Conservation (phyloP, 768 basidiomycete genomes). For the Postia placenta region DNA sequence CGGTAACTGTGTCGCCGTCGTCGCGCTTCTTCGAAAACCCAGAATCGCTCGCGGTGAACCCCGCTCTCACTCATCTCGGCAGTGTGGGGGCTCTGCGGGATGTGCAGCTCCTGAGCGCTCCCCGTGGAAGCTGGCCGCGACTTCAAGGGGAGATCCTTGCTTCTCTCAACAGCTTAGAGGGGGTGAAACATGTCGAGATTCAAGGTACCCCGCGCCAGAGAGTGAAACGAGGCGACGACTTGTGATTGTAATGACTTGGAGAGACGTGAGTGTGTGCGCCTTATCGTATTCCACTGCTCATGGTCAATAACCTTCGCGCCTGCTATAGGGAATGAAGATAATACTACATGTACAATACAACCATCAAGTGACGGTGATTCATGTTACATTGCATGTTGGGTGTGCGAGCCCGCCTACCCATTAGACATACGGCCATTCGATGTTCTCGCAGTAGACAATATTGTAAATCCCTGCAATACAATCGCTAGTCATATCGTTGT, state of each 20-base stretch:
- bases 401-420: no score
- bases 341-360: no score
- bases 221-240: conserved; percentile 31
- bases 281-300: no score
- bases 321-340: no score
- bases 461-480: no score
- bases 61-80: conserved; percentile 32
- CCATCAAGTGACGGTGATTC: no score
- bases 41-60: conserved; percentile 27
- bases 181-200: conserved; percentile 32
- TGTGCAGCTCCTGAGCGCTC: conserved; percentile 40
- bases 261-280: background rate
- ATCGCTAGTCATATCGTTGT: no score
- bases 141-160: conserved; percentile 25
- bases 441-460: no score
- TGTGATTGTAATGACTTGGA: conserved; percentile 16
- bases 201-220: conserved; percentile 29
- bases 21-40: conserved; percentile 30
- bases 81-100: conserved; percentile 36
- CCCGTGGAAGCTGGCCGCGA: conserved; percentile 33
- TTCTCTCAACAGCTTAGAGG: conserved; percentile 23
- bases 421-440: no score
- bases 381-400: no score
- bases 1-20: conserved; percentile 33
- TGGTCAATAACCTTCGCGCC: no score